Evolutionary conservation across 495 filamentous ascomycete species (phyloP).

Genomic region (Aspergillus mulundensis): DNA sequence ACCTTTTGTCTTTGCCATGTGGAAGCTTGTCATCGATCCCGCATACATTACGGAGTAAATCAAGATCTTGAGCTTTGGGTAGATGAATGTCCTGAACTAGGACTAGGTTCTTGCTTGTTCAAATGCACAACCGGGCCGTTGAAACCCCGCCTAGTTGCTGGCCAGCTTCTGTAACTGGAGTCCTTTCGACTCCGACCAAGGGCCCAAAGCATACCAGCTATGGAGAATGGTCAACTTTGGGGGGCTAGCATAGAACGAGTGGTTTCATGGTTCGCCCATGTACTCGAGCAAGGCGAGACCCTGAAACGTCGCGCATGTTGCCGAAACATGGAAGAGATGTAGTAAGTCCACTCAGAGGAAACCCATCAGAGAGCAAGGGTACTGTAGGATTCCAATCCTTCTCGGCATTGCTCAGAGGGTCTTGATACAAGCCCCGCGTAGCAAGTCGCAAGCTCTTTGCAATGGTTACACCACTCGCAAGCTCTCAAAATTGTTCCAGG

Average conservation of each 20-base stretch:
- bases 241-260: not conserved
- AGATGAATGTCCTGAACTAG: not conserved
- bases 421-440: not conserved
- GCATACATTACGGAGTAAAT: too few relatives aligned
- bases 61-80: too few relatives aligned
- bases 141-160: not conserved
- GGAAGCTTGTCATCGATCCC: not conserved
- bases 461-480: conserved; percentile 1
- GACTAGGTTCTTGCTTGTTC: not conserved
- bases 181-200: not conserved
- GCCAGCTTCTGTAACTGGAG: not conserved
- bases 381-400: not conserved
- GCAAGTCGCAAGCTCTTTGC: not conserved
- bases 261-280: not conserved
- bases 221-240: not conserved
- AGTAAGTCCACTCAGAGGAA: not conserved
- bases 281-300: not conserved
- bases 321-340: not conserved
- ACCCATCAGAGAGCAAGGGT: not conserved
- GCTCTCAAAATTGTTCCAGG: not conserved
- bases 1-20: too few relatives aligned
- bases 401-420: not conserved
- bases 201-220: not conserved
- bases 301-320: not conserved
- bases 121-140: not conserved